Evolutionary conservation across 371 early-diverging fungal genomes (phyloP).

Genomic region (Massospora cicadina): DNA sequence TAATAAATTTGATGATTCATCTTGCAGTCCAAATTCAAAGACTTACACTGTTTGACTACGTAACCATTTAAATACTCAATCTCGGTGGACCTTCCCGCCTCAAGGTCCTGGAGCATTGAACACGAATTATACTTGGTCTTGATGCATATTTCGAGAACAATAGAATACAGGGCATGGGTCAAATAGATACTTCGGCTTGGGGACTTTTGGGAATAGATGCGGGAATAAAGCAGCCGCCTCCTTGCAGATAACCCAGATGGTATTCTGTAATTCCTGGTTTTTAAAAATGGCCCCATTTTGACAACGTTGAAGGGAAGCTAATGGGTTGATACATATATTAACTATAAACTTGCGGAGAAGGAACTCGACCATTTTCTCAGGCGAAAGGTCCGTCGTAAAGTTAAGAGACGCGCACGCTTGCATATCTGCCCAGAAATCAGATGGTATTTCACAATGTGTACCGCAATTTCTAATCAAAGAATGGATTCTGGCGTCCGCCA

Average conservation of each 20-base stretch:
- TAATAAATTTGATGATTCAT: not conserved
- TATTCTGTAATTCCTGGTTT: not conserved
- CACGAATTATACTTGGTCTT: not conserved
- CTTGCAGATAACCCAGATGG: not conserved
- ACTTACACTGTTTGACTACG: not conserved
- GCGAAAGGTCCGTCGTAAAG: conserved; percentile 9
- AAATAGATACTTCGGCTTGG: not conserved
- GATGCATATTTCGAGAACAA: not conserved
- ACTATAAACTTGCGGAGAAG: not conserved
- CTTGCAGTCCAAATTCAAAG: not conserved
- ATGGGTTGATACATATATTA: not conserved
- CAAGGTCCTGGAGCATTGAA: conserved; percentile 13
- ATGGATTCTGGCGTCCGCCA: conserved; percentile 18
- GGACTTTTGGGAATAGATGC: not conserved
- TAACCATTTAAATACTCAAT: conserved; percentile 7
- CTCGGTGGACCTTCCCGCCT: conserved; percentile 15
- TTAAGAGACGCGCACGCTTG: not conserved
- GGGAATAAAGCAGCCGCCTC: not conserved
- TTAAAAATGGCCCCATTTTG: not conserved
- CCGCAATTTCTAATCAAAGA: conserved; percentile 12
- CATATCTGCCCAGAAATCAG: not conserved
- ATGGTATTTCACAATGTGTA: conserved; percentile 7
- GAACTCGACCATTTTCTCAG: conserved; percentile 11
- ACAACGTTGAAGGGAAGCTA: not conserved
- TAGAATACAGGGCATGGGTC: not conserved